Evolutionary conservation across 176 grass and related monocot genomes (phyloP).

Genomic region (Zea mays): Zm-B73-REFERENCE-NAM-5.0 NC_050098.1:111926501-111927000

Average conservation of each 20-base stretch:
- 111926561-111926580: constrained; percentile 8
- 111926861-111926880: constrained; percentile 2
- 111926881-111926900: constrained; percentile 29
- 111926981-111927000: constrained; percentile 25
- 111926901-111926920: constrained; percentile 29
- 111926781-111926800: constrained; percentile 23
- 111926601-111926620: neutral
- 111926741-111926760: neutral
- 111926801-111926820: constrained; percentile 12
- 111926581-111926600: constrained; percentile 29
- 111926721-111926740: neutral
- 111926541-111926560: constrained; percentile 13
- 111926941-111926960: neutral
- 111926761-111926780: neutral
- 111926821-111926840: constrained; percentile 11
- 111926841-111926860: constrained; percentile 6
- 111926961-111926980: constrained; percentile 26
- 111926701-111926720: constrained; percentile 29
- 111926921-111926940: constrained; percentile 32
- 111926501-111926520: constrained; percentile 19
- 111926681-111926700: constrained; percentile 2
- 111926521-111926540: neutral
- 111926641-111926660: constrained; percentile 34
- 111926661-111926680: constrained; percentile 27
- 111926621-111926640: constrained; percentile 25